Evolutionary conservation across 2,329 filamentous ascomycete species (phyloP), one percentile per base, ranked within the genome.

Genomic region (Trichoderma guizhouense): DNA sequence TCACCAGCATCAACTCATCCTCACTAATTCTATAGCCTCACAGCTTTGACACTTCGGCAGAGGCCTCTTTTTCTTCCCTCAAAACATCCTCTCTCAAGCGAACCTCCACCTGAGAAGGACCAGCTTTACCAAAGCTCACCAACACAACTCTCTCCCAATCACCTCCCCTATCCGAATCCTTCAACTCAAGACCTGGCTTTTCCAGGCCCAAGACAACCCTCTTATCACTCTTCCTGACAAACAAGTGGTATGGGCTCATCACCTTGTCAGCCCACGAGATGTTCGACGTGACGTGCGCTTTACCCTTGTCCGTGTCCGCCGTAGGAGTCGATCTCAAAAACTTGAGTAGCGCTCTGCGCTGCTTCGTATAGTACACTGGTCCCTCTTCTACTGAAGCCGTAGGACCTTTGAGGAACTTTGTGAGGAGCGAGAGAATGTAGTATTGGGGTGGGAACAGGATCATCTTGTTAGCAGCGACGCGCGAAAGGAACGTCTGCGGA

Each of bases 371-470:
- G 74, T 85, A 77, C 24, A 74, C 71, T 1, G 77, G 72, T 1
- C 76, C 77, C 18, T 76, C 74, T 9, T 76, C 74, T 0, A 77
- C 79, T 0, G 79, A 77, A 18, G 74, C 76, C 32, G 74, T 71
- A 8, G 69, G 55, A 5, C 83, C 81, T 5, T 78, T 79, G 18
- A 92, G 81, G 75, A 90, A 88, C 2, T 82, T 82, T 0, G 86
- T 80, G 2, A 93, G 81, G 0, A 92, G 81, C 39, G 86, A 82
- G 12, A 94, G 84, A 5, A 96, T 86, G 81, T 92, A 94, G 78
- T 91, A 92, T 78, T 98, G 96, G 0, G 96, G 96, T 5, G 96
- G 96, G 78, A 97, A 98, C 6, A 99, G 83, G 72, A 97, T 92
- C 73, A 98, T 90, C 51, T 92, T 86, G 32, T 90, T 90, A 3